A percentile compares a stretch with the other conserved stretches of the same genome.
These are phyloP conservation scores for Penstemon davidsonii DNA, from an alignment of 257 asterid species.

Conservation along the genomic window DNA sequence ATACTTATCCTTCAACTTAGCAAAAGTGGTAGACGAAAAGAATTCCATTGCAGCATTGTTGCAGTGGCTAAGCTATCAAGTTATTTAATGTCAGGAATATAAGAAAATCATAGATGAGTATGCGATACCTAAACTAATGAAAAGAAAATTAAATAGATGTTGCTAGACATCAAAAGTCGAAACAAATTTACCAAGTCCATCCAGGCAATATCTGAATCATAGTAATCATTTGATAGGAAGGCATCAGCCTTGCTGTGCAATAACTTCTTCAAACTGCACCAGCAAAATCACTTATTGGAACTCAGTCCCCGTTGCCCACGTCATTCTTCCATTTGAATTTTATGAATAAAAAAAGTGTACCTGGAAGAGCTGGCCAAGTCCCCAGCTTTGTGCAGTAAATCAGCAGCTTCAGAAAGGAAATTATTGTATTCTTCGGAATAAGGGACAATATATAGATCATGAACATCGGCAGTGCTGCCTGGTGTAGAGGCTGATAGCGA, in stretches of 20 bases:
- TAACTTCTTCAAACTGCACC: conserved; percentile 81
- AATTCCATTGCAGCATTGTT: conserved; percentile 4
- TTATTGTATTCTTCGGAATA: conserved; percentile 71
- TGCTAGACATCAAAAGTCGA: conserved; percentile 15
- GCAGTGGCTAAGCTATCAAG: neutral
- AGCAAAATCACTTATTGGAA: conserved; percentile 23
- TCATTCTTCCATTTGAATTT: conserved; percentile 8
- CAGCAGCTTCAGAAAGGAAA: conserved; percentile 71
- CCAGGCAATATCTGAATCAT: conserved; percentile 97
- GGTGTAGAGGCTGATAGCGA: conserved; percentile 32
- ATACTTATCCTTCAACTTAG: too few relatives aligned
- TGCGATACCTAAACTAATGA: conserved; percentile 5
- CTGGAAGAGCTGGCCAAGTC: conserved; percentile 64
- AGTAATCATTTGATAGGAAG: conserved; percentile 88
- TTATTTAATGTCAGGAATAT: neutral
- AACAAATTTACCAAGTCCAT: conserved; percentile 86
- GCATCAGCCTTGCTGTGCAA: conserved; percentile 90
- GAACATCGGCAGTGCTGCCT: conserved; percentile 35
- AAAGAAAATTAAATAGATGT: conserved; percentile 13
- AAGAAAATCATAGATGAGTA: neutral
- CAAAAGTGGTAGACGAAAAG: too few relatives aligned
- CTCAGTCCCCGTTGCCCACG: neutral
- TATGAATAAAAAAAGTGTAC: conserved; percentile 36
- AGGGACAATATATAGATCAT: conserved; percentile 75
- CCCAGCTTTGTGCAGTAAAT: conserved; percentile 79